Evolutionary conservation across 2,329 filamentous ascomycete species (phyloP).

Genomic region (Nemania abortiva): DNA sequence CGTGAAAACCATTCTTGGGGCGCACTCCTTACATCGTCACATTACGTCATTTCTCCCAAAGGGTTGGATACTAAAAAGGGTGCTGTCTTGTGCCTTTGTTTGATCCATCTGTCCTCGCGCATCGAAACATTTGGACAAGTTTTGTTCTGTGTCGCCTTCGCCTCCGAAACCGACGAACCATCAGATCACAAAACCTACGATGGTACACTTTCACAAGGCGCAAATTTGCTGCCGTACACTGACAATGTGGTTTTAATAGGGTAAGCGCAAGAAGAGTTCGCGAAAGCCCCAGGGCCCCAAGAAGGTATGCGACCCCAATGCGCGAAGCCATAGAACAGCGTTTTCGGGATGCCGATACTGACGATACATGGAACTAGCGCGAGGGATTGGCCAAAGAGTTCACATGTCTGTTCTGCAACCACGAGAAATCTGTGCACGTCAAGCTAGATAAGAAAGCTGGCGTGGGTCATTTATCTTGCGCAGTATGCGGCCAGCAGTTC

Average conservation of each 20-base stretch:
- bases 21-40: neutral
- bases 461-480: slow-evolving; percentile 87
- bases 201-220: slow-evolving; percentile 38
- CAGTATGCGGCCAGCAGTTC: slow-evolving; percentile 92
- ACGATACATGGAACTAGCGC: slow-evolving; percentile 57
- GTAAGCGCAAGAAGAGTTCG: slow-evolving; percentile 94
- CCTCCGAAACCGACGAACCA: neutral
- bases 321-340: slow-evolving; percentile 34
- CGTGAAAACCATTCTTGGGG: slow-evolving; percentile 21
- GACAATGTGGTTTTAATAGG: slow-evolving; percentile 58
- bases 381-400: slow-evolving; percentile 86
- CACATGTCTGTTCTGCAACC: slow-evolving; percentile 97
- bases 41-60: slow-evolving; percentile 34
- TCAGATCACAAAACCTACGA: slow-evolving; percentile 27
- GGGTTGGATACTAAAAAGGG: slow-evolving; percentile 17
- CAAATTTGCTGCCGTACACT: slow-evolving; percentile 9
- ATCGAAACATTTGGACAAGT: neutral
- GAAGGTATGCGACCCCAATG: slow-evolving; percentile 68
- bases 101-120: slow-evolving; percentile 12
- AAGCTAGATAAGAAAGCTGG: slow-evolving; percentile 95
- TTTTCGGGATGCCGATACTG: neutral
- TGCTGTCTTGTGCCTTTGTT: slow-evolving; percentile 6
- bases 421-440: slow-evolving; percentile 90
- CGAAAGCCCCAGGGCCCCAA: slow-evolving; percentile 84
- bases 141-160: neutral